phyloP scores from a whole-genome alignment of 2,329 filamentous ascomycete species.

The Stagonosporopsis tanaceti region DNA sequence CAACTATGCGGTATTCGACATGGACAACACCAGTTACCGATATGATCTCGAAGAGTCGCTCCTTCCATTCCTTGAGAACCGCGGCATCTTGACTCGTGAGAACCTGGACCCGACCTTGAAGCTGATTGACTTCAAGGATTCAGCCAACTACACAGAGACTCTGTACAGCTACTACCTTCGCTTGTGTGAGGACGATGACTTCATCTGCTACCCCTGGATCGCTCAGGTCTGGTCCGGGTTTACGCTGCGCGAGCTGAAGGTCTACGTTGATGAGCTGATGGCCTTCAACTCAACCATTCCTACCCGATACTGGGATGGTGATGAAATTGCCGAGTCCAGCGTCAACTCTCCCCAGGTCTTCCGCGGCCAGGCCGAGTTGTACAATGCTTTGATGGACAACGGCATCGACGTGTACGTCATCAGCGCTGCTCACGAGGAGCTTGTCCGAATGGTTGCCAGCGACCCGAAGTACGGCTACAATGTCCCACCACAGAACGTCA shows the following conservation, averaged over 20 bases:
- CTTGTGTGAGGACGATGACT: conserved; percentile 40
- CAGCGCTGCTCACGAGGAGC: conserved; percentile 41
- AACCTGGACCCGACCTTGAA: conserved; percentile 40
- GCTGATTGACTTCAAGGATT: conserved; percentile 44
- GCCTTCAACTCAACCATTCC: conserved; percentile 36
- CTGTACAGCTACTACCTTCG: conserved; percentile 44
- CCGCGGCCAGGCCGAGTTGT: conserved; percentile 37
- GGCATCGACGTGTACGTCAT: conserved; percentile 44
- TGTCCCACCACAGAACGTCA: conserved; percentile 40
- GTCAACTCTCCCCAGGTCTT: conserved; percentile 38
- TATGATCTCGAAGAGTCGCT: conserved; percentile 43
- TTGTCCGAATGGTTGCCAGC: conserved; percentile 44
- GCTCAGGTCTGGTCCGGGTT: conserved; percentile 42
- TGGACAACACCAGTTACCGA: conserved; percentile 44
- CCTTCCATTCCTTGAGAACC: conserved; percentile 42
- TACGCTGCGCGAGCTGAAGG: conserved; percentile 35
- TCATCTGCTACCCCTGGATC: conserved; percentile 43
- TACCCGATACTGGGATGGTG: conserved; percentile 38
- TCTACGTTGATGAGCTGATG: conserved; percentile 42
- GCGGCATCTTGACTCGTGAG: conserved; percentile 40
- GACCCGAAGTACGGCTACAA: conserved; percentile 46
- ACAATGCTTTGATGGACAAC: conserved; percentile 41
- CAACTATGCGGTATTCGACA: conserved; percentile 44
- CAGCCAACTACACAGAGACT: conserved; percentile 41
- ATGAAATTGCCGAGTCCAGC: conserved; percentile 27